These are phyloP conservation scores for Penicillium angulare DNA, from an alignment of 495 filamentous ascomycete genomes.

Conservation along the genomic window DNA sequence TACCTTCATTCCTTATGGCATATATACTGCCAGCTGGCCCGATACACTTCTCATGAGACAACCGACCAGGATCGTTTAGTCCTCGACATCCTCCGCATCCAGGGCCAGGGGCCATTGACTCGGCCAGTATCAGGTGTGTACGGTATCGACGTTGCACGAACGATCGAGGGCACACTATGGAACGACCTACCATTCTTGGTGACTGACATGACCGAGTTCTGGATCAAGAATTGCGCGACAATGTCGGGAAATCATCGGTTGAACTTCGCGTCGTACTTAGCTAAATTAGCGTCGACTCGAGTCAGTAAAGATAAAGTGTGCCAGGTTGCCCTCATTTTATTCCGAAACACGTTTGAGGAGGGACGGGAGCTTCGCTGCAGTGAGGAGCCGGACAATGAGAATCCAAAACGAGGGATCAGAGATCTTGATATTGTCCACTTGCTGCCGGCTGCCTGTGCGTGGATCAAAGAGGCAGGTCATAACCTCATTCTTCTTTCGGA, in stretches of 20 bases:
- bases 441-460: constrained; percentile 16
- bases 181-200: constrained; percentile 23
- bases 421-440: constrained; percentile 17
- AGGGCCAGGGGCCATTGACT: constrained; percentile 19
- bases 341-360: constrained; percentile 13
- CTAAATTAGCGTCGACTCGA: constrained; percentile 18
- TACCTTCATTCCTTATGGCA: constrained; percentile 21
- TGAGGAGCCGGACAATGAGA: constrained; percentile 15
- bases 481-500: constrained; percentile 16
- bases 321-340: constrained; percentile 19
- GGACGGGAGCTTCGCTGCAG: constrained; percentile 7
- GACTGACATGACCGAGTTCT: constrained; percentile 18
- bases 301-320: constrained; percentile 15
- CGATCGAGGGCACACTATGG: constrained; percentile 18
- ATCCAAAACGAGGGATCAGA: constrained; percentile 4
- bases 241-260: constrained; percentile 20
- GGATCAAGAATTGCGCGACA: constrained; percentile 2
- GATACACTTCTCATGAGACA: constrained; percentile 10
- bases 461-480: constrained; percentile 7
- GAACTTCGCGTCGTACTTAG: constrained; percentile 20
- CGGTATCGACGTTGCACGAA: constrained; percentile 19
- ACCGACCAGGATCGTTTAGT: constrained; percentile 19
- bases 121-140: constrained; percentile 4
- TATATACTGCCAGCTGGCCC: constrained; percentile 17
- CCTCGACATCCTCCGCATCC: constrained; percentile 23